Conservation (phyloP, 2,329 filamentous ascomycete species). For the Dothidotthia symphoricarpi region DNA sequence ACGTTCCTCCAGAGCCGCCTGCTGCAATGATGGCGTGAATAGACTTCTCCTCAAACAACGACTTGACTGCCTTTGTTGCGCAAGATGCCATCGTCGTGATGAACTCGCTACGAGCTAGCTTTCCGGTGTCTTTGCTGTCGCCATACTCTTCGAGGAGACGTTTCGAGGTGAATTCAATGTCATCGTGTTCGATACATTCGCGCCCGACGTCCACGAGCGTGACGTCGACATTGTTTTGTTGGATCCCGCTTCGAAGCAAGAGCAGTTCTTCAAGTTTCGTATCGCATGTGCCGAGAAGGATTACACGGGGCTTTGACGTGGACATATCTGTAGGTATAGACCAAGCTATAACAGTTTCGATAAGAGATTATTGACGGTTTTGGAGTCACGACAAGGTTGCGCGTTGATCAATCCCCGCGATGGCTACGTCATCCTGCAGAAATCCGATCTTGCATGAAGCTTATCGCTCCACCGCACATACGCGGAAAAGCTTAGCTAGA, state of each 20-base stretch:
- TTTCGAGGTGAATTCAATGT: slow-evolving; percentile 50
- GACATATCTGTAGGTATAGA: neutral
- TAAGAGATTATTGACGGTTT: too few species aligned
- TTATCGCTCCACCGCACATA: too few species aligned
- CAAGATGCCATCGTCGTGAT: slow-evolving; percentile 56
- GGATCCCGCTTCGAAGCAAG: slow-evolving; percentile 53
- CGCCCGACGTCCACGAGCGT: slow-evolving; percentile 59
- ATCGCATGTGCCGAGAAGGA: slow-evolving; percentile 63
- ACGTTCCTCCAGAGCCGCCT: slow-evolving; percentile 64
- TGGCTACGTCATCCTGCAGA: too few species aligned
- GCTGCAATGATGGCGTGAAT: slow-evolving; percentile 60
- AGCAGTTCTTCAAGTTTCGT: slow-evolving; percentile 62
- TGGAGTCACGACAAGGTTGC: too few species aligned
- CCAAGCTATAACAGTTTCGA: too few species aligned
- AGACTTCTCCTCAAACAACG: slow-evolving; percentile 37
- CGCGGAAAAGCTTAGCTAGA: too few species aligned
- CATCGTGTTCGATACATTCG: slow-evolving; percentile 41
- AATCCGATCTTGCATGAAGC: too few species aligned
- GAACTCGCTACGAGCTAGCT: slow-evolving; percentile 54
- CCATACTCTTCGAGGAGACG: slow-evolving; percentile 42
- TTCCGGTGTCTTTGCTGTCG: slow-evolving; percentile 31
- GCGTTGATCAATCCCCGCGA: too few species aligned
- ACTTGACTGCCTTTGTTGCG: slow-evolving; percentile 46
- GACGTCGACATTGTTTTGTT: slow-evolving; percentile 36
- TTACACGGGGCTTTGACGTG: slow-evolving; percentile 37